phyloP scores from a whole-genome alignment of 83 land plant genomes.

The Larix sibirica region DNA sequence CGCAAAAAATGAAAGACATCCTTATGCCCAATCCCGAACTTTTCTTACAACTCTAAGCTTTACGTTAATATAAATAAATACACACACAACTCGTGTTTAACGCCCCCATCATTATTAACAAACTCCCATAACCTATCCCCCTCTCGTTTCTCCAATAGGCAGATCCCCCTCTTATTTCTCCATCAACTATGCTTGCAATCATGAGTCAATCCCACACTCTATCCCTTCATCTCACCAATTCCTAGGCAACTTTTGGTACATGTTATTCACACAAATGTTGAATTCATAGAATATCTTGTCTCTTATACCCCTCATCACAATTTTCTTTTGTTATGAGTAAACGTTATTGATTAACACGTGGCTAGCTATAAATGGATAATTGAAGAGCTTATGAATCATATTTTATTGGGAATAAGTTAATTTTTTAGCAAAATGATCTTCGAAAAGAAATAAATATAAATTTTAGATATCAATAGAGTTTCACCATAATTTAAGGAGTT shows the following conservation, averaged over 20 bases:
- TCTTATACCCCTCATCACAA: too few relatives aligned
- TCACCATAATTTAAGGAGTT: too few relatives aligned
- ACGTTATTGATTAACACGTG: too few relatives aligned
- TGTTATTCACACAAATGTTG: neutral
- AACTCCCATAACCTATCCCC: neutral
- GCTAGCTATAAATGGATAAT: too few relatives aligned
- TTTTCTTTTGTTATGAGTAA: too few relatives aligned
- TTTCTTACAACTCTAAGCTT: neutral
- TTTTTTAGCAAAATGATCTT: too few relatives aligned
- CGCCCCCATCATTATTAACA: constrained; percentile 2
- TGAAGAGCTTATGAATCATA: too few relatives aligned
- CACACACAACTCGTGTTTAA: constrained; percentile 3
- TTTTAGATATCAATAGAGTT: too few relatives aligned
- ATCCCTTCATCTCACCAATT: neutral
- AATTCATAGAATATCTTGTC: too few relatives aligned
- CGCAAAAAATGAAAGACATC: constrained; percentile 8
- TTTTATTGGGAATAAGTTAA: too few relatives aligned
- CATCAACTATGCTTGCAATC: neutral
- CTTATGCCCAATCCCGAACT: constrained; percentile 1
- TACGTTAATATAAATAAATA: neutral
- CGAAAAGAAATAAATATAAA: too few relatives aligned
- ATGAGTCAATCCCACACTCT: neutral
- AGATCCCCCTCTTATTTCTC: neutral
- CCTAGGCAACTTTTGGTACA: neutral
- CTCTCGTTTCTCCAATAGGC: neutral